Evolutionary conservation across 768 basidiomycete genomes (phyloP), one percentile per base, ranked within the genome.

Genomic region (Megacollybia marginata): DNA sequence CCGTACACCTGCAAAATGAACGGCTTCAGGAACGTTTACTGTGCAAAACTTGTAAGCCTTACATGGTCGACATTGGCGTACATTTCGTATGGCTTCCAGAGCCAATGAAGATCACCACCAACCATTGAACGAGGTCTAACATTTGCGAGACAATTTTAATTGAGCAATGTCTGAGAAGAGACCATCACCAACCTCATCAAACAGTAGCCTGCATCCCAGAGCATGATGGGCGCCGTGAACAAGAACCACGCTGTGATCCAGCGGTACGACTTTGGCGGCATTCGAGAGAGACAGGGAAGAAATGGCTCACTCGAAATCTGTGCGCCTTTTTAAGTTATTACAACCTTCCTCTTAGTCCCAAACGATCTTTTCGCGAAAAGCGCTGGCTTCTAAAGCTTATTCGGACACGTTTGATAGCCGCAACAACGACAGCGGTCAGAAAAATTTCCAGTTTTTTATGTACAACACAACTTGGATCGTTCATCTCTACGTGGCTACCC

Each of bases 91-190:
- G 80, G 80, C 48, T 74, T 72, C 88, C 88, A 92, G 48, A 91
- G 78, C 88, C 88, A 91, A 54, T 87, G 79, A 35, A 90, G 71
- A 67, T 91, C 87, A 2, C 89, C 89, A 0, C 85, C 87, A 38
- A 62, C 62, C 69, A 72, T 69, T 2, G 71, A 72, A 44, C 70
- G 67, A 28, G 72, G 71, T 45, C 70, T 73, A 49, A 33, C 28
- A 59, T 56, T 69, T 74, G 72, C 32, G 75, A 75, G 42, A 23
- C 9, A 31, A 31, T 46, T 12, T n/a, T 50, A 67, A 16, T 48
- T 74, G 66, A 62, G 75, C 64, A 49, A 81, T 68, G 54, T 75
- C 77, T n/a, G 23, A 13, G 35, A 34, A 42, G 46, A 44, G 28
- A 42, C 35, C 15, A 16, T 23, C 18, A 18, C 49, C 47, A 7